Evolutionary conservation across 2,329 filamentous ascomycete species (phyloP).

Genomic region (Diaporthe sp.): DNA sequence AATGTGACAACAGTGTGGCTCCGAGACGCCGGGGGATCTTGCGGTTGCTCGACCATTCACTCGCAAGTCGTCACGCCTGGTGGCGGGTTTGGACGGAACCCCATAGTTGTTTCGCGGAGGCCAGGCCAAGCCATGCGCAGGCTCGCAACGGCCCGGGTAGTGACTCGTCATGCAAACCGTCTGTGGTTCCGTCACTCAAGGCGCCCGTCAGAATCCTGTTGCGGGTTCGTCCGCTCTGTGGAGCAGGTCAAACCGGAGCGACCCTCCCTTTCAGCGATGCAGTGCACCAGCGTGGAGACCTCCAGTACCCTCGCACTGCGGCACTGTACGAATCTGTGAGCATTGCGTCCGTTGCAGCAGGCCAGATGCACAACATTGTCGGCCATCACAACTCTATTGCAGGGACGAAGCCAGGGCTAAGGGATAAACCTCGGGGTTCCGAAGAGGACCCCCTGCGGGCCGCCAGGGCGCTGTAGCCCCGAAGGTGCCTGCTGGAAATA

Average conservation of each 20-base stretch:
- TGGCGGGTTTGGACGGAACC: conserved; percentile 14
- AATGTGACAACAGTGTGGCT: not conserved
- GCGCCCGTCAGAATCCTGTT: conserved; percentile 20
- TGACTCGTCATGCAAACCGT: conserved; percentile 14
- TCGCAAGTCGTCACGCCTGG: not conserved
- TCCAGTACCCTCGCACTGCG: conserved; percentile 7
- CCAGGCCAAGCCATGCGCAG: conserved; percentile 3
- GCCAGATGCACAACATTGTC: conserved; percentile 32
- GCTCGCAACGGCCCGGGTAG: conserved; percentile 11
- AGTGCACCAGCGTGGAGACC: conserved; percentile 6
- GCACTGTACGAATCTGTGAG: conserved; percentile 5
- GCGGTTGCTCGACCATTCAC: not conserved
- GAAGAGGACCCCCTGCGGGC: not conserved
- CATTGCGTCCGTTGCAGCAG: conserved; percentile 1
- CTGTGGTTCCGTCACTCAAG: conserved; percentile 28
- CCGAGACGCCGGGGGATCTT: not conserved
- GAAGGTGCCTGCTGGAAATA: conserved; percentile 9
- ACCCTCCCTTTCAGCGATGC: conserved; percentile 17
- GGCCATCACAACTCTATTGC: conserved; percentile 18
- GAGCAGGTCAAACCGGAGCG: conserved; percentile 17
- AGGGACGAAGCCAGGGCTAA: conserved; percentile 20
- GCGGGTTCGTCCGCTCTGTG: conserved; percentile 32
- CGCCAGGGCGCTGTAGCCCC: not conserved
- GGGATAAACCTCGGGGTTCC: conserved; percentile 23
- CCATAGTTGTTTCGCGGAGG: not conserved